phyloP scores from a whole-genome alignment of 129 eudicot genomes.

The Deinandra increscens region DNA sequence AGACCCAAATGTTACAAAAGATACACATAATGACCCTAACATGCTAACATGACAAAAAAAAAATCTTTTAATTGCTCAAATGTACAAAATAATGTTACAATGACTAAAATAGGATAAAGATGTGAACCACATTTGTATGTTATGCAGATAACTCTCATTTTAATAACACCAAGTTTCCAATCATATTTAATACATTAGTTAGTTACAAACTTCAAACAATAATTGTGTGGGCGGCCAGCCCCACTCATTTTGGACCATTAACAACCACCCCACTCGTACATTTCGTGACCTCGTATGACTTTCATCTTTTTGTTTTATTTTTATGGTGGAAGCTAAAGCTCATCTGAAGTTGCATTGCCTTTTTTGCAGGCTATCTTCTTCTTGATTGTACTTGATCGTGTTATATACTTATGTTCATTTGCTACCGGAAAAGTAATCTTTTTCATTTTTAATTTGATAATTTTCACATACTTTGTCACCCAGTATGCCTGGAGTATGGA shows the following conservation, averaged over 20 bases:
- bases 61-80: background rate
- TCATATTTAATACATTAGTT: background rate
- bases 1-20: slow-evolving; percentile 2
- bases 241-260: background rate
- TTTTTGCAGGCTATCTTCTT: slow-evolving; percentile 90
- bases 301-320: background rate
- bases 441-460: slow-evolving; percentile 78
- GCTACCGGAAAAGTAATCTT: slow-evolving; percentile 88
- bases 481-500: slow-evolving; percentile 93
- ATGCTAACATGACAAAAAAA: background rate
- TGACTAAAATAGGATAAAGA: background rate
- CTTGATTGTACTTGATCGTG: slow-evolving; percentile 93
- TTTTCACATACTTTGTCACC: slow-evolving; percentile 77
- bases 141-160: background rate
- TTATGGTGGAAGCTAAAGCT: slow-evolving; percentile 16
- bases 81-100: background rate
- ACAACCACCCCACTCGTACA: background rate
- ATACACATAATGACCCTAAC: background rate
- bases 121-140: background rate
- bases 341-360: background rate
- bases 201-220: background rate
- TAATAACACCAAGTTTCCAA: background rate
- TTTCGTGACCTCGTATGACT: background rate
- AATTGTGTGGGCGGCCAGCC: background rate
- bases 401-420: slow-evolving; percentile 89